Evolutionary conservation across 2,329 filamentous ascomycete genomes (phyloP), one percentile per base, ranked within the genome.

Genomic region (Claviceps capensis): DNA sequence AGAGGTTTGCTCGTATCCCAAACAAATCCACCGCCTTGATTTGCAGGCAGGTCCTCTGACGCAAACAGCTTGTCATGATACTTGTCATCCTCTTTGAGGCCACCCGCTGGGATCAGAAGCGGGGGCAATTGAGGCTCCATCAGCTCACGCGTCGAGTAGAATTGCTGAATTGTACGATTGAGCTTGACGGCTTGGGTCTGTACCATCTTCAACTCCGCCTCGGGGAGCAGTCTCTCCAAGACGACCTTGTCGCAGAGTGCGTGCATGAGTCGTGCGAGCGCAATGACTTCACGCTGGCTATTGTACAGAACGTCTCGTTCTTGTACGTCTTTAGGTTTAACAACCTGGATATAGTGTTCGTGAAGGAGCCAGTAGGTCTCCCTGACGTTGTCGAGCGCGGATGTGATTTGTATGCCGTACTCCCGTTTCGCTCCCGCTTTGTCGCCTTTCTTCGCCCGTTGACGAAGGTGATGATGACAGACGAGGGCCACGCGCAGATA

Each of bases 401-500:
- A 59, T 30, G 67, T 60, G 43, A 83, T 69, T 58, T 80, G 78
- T 26, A 65, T 59, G 52, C 74, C 78, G 58, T 75, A 76, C 0
- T 65, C 69, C 6, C 60, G 61, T 59, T 71, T 71, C 43, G 69
- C 70, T 7, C 54, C 62, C 19, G 57, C 55, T n/a, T 58, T 51
- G n/a, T 66, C 55, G 37, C 67, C 65, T 1, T 57, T 53, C n/a
- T 61, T 57, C 13, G 64, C 62, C 49, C 60, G 58, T 16, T 56
- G 47, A 23, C 67, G 65, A 54, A 74, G 65, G 36, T 67, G 62
- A 22, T 65, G 68, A 62, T 72, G 69, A 60, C 64, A 74, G 47
- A 68, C 69, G 45, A 81, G 67, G 4, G 79, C 75, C 14, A 78
- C 66, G 38, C 75, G 71, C 30, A 86, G 69, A 63, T 82, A 86